Evolutionary conservation across 192 early-diverging fungal genomes (phyloP).

Genomic region (Mortierella hygrophila): DNA sequence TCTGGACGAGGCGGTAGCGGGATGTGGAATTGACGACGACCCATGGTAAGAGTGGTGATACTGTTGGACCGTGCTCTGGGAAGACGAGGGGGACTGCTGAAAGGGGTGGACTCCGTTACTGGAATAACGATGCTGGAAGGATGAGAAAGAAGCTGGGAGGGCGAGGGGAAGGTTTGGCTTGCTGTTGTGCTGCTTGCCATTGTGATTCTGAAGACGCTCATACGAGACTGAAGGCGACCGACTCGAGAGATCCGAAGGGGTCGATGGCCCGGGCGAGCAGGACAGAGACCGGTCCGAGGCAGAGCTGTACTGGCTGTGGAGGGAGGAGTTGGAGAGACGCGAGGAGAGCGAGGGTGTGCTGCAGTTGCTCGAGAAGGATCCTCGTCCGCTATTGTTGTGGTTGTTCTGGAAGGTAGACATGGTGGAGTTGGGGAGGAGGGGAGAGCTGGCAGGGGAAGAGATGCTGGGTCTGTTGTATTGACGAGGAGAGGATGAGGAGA

Average conservation of each 20-base stretch:
- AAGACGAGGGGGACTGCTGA: conserved; percentile 14
- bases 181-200: conserved; percentile 1
- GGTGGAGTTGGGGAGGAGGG: conserved; percentile 11
- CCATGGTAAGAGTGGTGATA: conserved; percentile 9
- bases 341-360: conserved; percentile 34
- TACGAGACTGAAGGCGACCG: conserved; percentile 55
- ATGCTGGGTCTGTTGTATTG: conserved; percentile 16
- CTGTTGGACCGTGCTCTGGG: conserved; percentile 14
- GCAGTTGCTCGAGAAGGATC: conserved; percentile 20
- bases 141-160: conserved; percentile 27
- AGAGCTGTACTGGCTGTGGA: conserved; percentile 45
- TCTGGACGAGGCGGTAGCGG: conserved; percentile 16
- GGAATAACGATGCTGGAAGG: conserved; percentile 5
- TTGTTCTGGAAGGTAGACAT: not conserved
- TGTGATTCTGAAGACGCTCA: conserved; percentile 18
- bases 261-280: conserved; percentile 40
- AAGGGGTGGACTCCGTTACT: conserved; percentile 6
- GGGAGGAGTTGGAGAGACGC: conserved; percentile 41
- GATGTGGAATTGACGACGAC: conserved; percentile 35
- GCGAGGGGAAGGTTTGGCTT: conserved; percentile 1
- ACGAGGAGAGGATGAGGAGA: conserved; percentile 15
- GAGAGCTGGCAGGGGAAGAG: conserved; percentile 23
- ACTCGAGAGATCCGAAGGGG: conserved; percentile 34
- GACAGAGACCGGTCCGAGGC: conserved; percentile 45
- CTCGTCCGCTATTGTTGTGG: not conserved